A percentile compares a stretch with the other conserved stretches of the same genome.
Conservation (phyloP, 2,329 filamentous ascomycete species). For the Fusarium clavum region DNA sequence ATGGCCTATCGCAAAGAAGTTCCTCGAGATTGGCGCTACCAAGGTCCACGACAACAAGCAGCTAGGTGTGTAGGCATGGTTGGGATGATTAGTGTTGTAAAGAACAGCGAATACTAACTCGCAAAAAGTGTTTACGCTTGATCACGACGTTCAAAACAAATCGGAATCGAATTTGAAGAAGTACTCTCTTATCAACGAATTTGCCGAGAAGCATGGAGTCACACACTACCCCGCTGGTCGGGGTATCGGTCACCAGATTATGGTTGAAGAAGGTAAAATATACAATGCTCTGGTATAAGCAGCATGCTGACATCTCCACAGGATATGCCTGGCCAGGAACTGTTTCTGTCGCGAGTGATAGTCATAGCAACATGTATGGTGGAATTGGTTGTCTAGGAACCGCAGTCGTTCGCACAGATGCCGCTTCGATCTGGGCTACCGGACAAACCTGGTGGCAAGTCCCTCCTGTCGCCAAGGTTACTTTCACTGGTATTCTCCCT, state of each 20-base stretch:
- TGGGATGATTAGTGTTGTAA: conserved; percentile 50
- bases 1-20: conserved; percentile 79
- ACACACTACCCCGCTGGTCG: conserved; percentile 80
- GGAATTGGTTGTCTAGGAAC: conserved; percentile 49
- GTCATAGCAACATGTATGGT: conserved; percentile 83
- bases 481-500: conserved; percentile 79
- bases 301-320: not conserved
- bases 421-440: conserved; percentile 86
- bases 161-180: conserved; percentile 83
- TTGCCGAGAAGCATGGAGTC: conserved; percentile 82
- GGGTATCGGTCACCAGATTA: conserved; percentile 92
- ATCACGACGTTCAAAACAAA: conserved; percentile 91
- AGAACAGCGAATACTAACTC: not conserved
- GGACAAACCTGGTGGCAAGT: conserved; percentile 89
- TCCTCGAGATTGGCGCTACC: conserved; percentile 81
- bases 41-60: conserved; percentile 77
- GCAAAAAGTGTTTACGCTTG: conserved; percentile 76
- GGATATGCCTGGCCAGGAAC: conserved; percentile 87
- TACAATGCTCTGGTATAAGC: accelerated
- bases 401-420: conserved; percentile 87
- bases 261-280: conserved; percentile 71
- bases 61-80: conserved; percentile 33
- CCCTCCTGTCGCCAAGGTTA: conserved; percentile 85
- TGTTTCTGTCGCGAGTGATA: conserved; percentile 81
- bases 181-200: conserved; percentile 83